A percentile compares a stretch with the other conserved stretches of the same genome.
phyloP scores from a whole-genome alignment of 2,329 filamentous ascomycete species.

The Huntiella savannae region DNA sequence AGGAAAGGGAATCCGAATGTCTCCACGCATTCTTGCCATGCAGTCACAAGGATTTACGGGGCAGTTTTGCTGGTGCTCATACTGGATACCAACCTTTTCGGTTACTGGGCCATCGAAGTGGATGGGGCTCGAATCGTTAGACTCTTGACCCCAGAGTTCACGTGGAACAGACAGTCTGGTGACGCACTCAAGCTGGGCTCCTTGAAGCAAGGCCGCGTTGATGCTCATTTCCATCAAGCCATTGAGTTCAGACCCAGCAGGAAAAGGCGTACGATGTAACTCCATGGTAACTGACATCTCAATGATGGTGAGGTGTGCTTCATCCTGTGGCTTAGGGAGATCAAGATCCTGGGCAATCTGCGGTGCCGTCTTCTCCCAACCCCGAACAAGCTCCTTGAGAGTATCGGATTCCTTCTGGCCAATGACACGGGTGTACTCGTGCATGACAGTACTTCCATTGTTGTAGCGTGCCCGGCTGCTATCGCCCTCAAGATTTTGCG shows the following conservation, averaged over 20 bases:
- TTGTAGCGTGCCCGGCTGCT: constrained; percentile 30
- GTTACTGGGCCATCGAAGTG: constrained; percentile 22
- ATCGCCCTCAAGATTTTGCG: constrained; percentile 34
- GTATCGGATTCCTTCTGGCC: constrained; percentile 37
- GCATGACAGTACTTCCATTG: constrained; percentile 31
- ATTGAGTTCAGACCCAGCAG: constrained; percentile 38
- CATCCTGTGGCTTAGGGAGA: constrained; percentile 24
- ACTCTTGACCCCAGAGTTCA: constrained; percentile 27
- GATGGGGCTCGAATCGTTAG: constrained; percentile 23
- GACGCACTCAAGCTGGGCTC: constrained; percentile 40
- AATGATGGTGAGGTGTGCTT: constrained; percentile 36
- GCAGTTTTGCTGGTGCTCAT: constrained; percentile 32
- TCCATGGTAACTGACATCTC: constrained; percentile 44
- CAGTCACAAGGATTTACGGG: constrained; percentile 33
- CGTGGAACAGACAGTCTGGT: constrained; percentile 38
- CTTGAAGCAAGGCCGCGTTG: constrained; percentile 31
- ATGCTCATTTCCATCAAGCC: constrained; percentile 40
- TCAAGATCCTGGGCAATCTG: constrained; percentile 34
- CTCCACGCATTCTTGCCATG: constrained; percentile 25
- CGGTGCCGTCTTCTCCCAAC: constrained; percentile 41
- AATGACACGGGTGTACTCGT: constrained; percentile 37
- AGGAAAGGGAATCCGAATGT: constrained; percentile 38
- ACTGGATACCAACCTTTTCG: constrained; percentile 30
- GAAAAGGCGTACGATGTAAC: constrained; percentile 37
- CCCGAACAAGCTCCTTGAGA: constrained; percentile 30